phyloP scores from a whole-genome alignment of 192 early-diverging fungal species.

The Helicostylum pulchrum region DNA sequence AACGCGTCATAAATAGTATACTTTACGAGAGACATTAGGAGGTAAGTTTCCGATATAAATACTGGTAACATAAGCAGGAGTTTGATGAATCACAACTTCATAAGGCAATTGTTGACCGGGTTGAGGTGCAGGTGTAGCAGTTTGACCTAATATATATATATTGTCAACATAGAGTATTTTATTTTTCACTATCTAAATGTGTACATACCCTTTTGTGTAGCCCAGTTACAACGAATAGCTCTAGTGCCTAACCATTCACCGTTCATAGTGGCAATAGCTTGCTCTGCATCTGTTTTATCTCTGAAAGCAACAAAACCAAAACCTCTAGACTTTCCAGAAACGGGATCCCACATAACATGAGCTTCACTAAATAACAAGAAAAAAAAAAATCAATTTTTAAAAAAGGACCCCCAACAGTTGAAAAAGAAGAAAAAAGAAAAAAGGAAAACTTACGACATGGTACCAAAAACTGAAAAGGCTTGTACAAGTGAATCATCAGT shows the following conservation, averaged over 20 bases:
- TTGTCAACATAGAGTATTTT: slow-evolving; percentile 14
- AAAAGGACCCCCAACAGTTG: neutral
- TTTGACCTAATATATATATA: slow-evolving; percentile 23
- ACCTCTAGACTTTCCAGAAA: slow-evolving; percentile 86
- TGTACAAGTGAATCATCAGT: slow-evolving; percentile 76
- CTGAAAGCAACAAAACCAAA: slow-evolving; percentile 92
- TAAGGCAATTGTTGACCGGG: slow-evolving; percentile 54
- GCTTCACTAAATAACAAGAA: slow-evolving; percentile 61
- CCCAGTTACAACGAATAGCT: slow-evolving; percentile 91
- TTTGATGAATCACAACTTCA: slow-evolving; percentile 70
- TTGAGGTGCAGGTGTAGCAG: slow-evolving; percentile 37
- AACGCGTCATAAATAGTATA: slow-evolving; percentile 22
- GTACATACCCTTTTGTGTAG: slow-evolving; percentile 75
- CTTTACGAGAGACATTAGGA: slow-evolving; percentile 66
- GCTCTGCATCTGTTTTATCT: slow-evolving; percentile 84
- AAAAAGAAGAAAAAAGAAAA: neutral
- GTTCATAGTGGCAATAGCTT: slow-evolving; percentile 83
- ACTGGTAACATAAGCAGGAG: slow-evolving; percentile 81
- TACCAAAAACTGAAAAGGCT: slow-evolving; percentile 72
- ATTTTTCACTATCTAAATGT: neutral
- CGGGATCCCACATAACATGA: slow-evolving; percentile 90
- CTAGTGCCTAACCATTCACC: slow-evolving; percentile 84
- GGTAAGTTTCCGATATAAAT: slow-evolving; percentile 89
- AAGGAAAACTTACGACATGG: slow-evolving; percentile 62
- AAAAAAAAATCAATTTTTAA: neutral